Base-by-base conservation (phyloP, 345 rosid species). In the Ailanthus altissimus region DNA sequence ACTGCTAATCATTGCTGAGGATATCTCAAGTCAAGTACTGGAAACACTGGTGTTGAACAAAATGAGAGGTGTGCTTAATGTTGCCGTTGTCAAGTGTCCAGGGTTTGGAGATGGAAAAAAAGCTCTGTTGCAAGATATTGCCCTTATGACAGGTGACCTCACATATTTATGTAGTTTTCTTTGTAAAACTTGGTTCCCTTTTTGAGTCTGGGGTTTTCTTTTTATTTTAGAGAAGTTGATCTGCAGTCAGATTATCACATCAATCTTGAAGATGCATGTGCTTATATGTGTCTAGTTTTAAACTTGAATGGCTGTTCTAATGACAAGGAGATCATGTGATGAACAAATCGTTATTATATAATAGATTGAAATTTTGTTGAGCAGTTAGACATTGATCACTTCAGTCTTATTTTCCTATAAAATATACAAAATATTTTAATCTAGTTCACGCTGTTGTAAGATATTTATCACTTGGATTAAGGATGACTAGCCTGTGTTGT, bases 51-150 rank as follows among this genome's bases (percentile, higher is more conserved):
- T 89, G 43, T 79, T 89, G 80, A 95, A 95, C 83, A 95, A 88
- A 89, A 83, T 72, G 78, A 88, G 83, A 79, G 97, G 99, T 75
- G 50, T 90, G 74, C 76, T 95, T 69, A 91, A 88, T 81, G 97
- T 93, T 76, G 97, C 93, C 77, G 94, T 88, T 73, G 94, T 93
- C 51, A 89, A 91, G 80, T 88, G 94, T 82, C 98, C 96, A 4
- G 96, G 98, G 71, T 80, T 86, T 81, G 84, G 84, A 70, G 94
- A 90, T 56, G 88, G 92, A 26, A 93, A 89, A 84, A 93, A 92
- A 83, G 96, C 96, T 76, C 51, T 91, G 73, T 88, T 93, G 86
- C 97, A 91, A 85, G 98, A 95, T 79, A 89, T 95, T 80, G 97
- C 97, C 72, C 89, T 90, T 77, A 79, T 86, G 93, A 89, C 98